These are phyloP conservation scores for Zelopaecilomyces penicillatus DNA, from an alignment of 2,329 filamentous ascomycete species.

Conservation along the genomic window DNA sequence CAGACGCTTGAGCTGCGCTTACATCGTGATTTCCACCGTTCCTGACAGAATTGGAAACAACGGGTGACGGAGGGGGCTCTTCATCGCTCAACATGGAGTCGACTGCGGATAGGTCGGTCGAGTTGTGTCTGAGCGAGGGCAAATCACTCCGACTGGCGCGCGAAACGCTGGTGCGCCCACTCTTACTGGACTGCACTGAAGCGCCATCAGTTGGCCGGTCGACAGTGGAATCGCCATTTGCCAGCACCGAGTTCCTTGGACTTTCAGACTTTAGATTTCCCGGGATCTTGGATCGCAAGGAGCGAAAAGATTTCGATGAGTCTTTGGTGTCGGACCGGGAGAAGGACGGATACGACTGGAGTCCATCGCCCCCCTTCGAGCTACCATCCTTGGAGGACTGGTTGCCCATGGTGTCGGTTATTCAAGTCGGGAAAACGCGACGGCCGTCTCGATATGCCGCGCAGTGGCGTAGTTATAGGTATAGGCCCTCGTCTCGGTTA, in stretches of 20 bases:
- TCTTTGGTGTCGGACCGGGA: constrained; percentile 89
- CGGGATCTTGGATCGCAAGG: constrained; percentile 82
- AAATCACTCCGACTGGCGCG: constrained; percentile 38
- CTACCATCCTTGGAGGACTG: constrained; percentile 57
- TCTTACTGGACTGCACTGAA: constrained; percentile 65
- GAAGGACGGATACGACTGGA: constrained; percentile 87
- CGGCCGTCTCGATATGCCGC: constrained; percentile 21
- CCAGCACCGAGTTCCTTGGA: constrained; percentile 66
- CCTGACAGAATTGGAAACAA: constrained; percentile 68
- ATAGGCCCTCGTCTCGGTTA: constrained; percentile 13
- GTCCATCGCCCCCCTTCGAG: constrained; percentile 39
- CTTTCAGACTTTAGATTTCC: constrained; percentile 67
- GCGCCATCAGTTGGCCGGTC: constrained; percentile 63
- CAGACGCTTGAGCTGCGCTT: constrained; percentile 69
- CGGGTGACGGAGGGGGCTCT: constrained; percentile 73
- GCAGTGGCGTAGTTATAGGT: constrained; percentile 14
- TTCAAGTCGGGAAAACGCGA: constrained; percentile 7
- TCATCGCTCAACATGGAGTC: constrained; percentile 41
- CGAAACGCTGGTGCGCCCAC: constrained; percentile 42
- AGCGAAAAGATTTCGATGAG: constrained; percentile 77
- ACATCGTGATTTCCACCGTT: constrained; percentile 70
- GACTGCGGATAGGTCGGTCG: constrained; percentile 31
- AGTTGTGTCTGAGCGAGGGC: constrained; percentile 31
- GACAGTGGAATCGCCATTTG: constrained; percentile 45
- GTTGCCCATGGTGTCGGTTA: constrained; percentile 57